phyloP scores from a whole-genome alignment of 2,329 filamentous ascomycete genomes.

The Macroventuria anomochaeta region DNA sequence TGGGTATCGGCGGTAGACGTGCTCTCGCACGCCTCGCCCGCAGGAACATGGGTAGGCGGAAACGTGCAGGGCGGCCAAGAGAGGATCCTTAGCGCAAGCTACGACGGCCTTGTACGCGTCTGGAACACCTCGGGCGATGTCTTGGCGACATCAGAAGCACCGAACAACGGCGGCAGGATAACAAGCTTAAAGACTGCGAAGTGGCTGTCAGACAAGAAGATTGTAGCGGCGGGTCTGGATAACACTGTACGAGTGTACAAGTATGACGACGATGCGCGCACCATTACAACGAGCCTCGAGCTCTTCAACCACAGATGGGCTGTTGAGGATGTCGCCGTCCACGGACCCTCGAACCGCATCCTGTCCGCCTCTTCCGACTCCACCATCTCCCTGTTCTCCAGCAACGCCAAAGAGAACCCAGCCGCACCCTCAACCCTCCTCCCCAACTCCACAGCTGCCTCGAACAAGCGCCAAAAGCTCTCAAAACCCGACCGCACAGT shows the following conservation, averaged over 20 bases:
- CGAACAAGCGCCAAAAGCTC: constrained; percentile 78
- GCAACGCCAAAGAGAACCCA: constrained; percentile 76
- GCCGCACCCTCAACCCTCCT: constrained; percentile 73
- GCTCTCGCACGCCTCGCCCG: constrained; percentile 70
- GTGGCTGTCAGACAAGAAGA: constrained; percentile 77
- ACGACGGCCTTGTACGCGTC: constrained; percentile 85
- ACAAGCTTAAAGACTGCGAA: constrained; percentile 79
- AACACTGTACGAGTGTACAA: constrained; percentile 89
- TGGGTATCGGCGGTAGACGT: constrained; percentile 92
- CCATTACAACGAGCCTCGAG: constrained; percentile 76
- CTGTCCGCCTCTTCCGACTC: constrained; percentile 87
- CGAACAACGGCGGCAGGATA: constrained; percentile 67
- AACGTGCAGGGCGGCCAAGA: constrained; percentile 63
- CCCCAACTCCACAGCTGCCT: constrained; percentile 67
- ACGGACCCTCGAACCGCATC: constrained; percentile 75
- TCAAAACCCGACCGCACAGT: constrained; percentile 64
- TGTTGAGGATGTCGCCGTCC: constrained; percentile 77
- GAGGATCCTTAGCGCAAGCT: constrained; percentile 87
- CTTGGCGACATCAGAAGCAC: constrained; percentile 75
- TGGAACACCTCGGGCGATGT: constrained; percentile 87
- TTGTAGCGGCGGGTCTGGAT: constrained; percentile 85
- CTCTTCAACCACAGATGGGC: constrained; percentile 81
- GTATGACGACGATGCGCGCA: constrained; percentile 70
- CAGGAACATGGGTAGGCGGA: constrained; percentile 63
- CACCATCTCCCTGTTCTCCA: constrained; percentile 86